phyloP scores from a whole-genome alignment of 306 rosid species.

The Pterocarpus macrocarpus region DNA sequence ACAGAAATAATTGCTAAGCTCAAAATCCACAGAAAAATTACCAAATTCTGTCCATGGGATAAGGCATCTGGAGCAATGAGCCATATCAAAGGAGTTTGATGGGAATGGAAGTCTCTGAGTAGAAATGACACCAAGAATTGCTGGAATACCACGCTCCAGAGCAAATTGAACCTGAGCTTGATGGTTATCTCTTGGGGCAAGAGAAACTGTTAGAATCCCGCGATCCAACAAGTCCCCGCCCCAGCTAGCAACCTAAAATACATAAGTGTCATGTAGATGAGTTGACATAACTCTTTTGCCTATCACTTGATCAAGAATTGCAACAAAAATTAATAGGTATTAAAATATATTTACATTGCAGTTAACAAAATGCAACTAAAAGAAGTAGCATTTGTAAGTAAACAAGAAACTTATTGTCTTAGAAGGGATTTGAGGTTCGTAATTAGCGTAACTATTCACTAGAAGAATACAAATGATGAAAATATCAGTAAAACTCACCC shows the following conservation, averaged over 20 bases:
- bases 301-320: conserved; percentile 19
- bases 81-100: conserved; percentile 95
- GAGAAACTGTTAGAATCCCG: conserved; percentile 87
- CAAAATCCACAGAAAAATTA: conserved; percentile 48
- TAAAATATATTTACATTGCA: not conserved
- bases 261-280: conserved; percentile 31
- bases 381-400: not conserved
- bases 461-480: not conserved
- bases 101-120: conserved; percentile 97
- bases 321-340: conserved; percentile 17
- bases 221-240: conserved; percentile 98
- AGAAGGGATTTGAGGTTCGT: not conserved
- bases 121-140: conserved; percentile 94
- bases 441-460: conserved; percentile 9
- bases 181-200: conserved; percentile 99
- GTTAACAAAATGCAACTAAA: conserved; percentile 5
- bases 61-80: conserved; percentile 99
- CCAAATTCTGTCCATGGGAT: conserved; percentile 99
- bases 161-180: conserved; percentile 99
- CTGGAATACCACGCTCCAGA: conserved; percentile 98
- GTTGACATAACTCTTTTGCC: conserved; percentile 8
- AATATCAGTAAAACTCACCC: conserved; percentile 69
- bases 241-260: conserved; percentile 96
- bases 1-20: conserved; percentile 23
- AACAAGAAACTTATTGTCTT: conserved; percentile 15